Evolutionary conservation across 306 rosid genomes (phyloP), one percentile per base, ranked within the genome.

Genomic region (Sindora glabra): DNA sequence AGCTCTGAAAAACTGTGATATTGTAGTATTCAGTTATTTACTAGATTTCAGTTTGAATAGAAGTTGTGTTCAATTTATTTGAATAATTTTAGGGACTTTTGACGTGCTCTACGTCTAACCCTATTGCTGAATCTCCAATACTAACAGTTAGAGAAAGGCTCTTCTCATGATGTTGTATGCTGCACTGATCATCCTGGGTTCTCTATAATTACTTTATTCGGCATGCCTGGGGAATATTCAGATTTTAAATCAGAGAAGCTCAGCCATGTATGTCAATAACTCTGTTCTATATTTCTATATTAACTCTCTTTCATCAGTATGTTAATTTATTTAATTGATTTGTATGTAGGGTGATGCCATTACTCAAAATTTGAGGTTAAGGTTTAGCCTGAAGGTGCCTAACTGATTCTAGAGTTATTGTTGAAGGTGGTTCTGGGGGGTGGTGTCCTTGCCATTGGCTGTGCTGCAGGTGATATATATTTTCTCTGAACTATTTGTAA

Each of bases 351-450:
- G 99, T 59, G 99, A 92, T 80, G 96, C 99, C 32, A 92, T 92
- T 78, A 96, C 99, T 54, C 83, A 86, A 25, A 92, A 92, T 73
- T 72, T 92, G 86, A 74, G 94, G 70, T 45, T 86, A 50, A 92
- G 86, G 99, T 89, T 92, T 57, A 96, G 94, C 64, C 78, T 92
- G 73, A 92, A 89, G 81, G 96, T 92, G 65, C 99, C 99, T n/a
- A 21, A 36, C 89, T 59, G 22, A 89, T 44, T 86, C 96, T 30
- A 86, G 89, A 39, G 95, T 92, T 77, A 86, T 92, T 40, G 99
- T 96, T 51, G 99, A 92, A 86, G 99, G 99, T 59, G 99, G 99
- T 49, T 92, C 99, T 60, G 99, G 99, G 56, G 99, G n/a, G n/a
- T n/a, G n/a, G 99, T 71, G 99, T 96, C 44, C 96, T 92, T 56